Conservation (phyloP, 2,329 filamentous ascomycete genomes). For the Venturia pyrina region DNA sequence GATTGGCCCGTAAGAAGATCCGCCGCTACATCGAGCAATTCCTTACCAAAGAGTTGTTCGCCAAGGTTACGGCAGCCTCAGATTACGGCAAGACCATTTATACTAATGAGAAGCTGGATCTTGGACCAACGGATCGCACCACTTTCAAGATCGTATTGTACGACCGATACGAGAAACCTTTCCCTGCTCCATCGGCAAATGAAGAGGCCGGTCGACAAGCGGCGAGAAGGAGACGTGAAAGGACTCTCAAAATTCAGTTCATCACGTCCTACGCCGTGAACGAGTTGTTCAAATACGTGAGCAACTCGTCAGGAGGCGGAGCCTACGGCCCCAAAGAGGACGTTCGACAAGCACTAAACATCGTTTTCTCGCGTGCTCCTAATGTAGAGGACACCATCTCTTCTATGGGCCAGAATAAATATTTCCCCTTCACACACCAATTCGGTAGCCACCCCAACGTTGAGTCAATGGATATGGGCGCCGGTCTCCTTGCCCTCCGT, state of each 20-base stretch:
- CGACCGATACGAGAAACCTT: constrained; percentile 2
- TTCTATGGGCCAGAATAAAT: constrained; percentile 25
- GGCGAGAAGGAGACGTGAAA: neutral
- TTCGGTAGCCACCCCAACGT: constrained; percentile 12
- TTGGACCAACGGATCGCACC: constrained; percentile 18
- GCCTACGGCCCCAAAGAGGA: constrained; percentile 38
- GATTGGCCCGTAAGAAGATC: constrained; percentile 7
- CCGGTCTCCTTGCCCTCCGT: constrained; percentile 46
- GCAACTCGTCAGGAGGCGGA: constrained; percentile 24
- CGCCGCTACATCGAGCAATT: constrained; percentile 6
- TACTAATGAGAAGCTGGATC: constrained; percentile 13
- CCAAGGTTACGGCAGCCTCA: constrained; percentile 13
- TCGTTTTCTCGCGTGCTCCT: constrained; percentile 42
- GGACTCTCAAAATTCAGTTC: neutral
- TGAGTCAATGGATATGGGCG: constrained; percentile 33
- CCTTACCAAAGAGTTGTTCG: neutral
- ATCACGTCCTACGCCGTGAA: constrained; percentile 7
- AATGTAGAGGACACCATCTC: constrained; percentile 32
- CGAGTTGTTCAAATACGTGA: constrained; percentile 37
- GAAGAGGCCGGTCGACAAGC: constrained; percentile 15
- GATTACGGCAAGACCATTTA: constrained; percentile 20
- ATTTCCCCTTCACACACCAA: constrained; percentile 33
- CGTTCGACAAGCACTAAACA: constrained; percentile 48
- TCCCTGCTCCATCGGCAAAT: constrained; percentile 13
- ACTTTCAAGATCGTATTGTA: constrained; percentile 16